These are phyloP conservation scores for Aspergillus glaucus DNA, from an alignment of 2,329 filamentous ascomycete species.

Conservation along the genomic window DNA sequence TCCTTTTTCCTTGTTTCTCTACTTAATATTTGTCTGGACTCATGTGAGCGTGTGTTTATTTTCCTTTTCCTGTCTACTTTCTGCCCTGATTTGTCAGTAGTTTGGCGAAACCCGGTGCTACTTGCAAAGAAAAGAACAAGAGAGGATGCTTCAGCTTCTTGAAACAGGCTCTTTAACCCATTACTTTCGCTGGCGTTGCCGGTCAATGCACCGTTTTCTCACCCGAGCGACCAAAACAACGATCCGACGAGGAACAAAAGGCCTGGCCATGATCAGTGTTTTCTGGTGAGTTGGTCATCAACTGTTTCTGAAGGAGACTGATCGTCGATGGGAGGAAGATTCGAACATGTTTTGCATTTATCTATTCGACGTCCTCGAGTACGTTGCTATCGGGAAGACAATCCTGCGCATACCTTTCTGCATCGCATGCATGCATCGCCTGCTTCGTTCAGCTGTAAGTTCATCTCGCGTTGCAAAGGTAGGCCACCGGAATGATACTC, in stretches of 20 bases:
- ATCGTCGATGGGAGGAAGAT: not conserved
- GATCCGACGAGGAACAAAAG: not conserved
- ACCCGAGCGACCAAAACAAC: not conserved
- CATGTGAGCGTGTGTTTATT: not conserved
- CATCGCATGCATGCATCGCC: not conserved
- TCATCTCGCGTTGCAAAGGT: conserved; percentile 9
- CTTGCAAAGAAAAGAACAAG: conserved; percentile 7
- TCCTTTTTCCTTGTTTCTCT: conserved; percentile 12
- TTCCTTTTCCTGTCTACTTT: conserved; percentile 15
- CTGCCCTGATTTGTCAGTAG: conserved; percentile 32
- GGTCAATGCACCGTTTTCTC: not conserved
- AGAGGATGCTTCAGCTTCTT: conserved; percentile 1
- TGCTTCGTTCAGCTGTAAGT: conserved; percentile 4
- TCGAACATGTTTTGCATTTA: not conserved
- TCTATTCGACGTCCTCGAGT: not conserved
- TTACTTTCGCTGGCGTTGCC: not conserved
- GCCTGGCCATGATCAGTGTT: conserved; percentile 4
- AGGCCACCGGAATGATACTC: conserved; percentile 5
- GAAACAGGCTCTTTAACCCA: not conserved
- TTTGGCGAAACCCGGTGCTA: conserved; percentile 16
- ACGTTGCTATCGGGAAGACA: too few species aligned
- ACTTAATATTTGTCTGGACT: conserved; percentile 1
- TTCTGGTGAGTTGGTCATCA: conserved; percentile 21
- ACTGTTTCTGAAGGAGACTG: conserved; percentile 15
- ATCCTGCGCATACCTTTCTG: conserved; percentile 1